Percentiles rank a stretch among this genome's conserved stretches.
Conservation (phyloP, 495 filamentous ascomycete genomes). For the Collariella sp. region DNA sequence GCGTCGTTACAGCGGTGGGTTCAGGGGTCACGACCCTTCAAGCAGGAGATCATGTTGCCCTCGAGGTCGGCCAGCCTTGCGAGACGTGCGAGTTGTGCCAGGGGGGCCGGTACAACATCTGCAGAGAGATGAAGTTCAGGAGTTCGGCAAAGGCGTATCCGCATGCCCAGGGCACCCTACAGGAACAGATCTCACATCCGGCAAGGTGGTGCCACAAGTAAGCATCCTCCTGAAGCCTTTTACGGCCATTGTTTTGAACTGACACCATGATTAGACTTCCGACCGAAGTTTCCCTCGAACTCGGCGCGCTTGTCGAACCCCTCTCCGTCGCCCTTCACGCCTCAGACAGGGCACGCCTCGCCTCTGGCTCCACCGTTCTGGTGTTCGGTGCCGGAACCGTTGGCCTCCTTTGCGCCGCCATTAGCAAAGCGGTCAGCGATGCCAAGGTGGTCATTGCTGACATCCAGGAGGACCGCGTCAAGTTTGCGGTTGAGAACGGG, state of each 20-base stretch:
- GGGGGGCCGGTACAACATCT: conserved; percentile 76
- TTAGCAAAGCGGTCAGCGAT: conserved; percentile 39
- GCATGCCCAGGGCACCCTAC: conserved; percentile 75
- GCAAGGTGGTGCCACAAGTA: conserved; percentile 57
- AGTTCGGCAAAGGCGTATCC: conserved; percentile 70
- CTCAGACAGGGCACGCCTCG: conserved; percentile 50
- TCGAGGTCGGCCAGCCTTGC: conserved; percentile 81
- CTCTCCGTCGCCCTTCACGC: conserved; percentile 75
- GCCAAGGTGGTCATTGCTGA: conserved; percentile 61
- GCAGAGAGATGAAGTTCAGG: conserved; percentile 66
- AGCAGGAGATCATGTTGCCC: conserved; percentile 64
- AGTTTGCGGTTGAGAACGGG: conserved; percentile 60
- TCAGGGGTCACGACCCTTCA: conserved; percentile 35
- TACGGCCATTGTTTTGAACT: not conserved
- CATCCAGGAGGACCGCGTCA: conserved; percentile 62
- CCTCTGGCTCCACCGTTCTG: conserved; percentile 48
- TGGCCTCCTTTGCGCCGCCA: conserved; percentile 64
- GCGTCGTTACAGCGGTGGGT: conserved; percentile 48
- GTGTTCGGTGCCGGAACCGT: conserved; percentile 79
- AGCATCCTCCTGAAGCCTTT: conserved; percentile 7
- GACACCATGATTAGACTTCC: conserved; percentile 44
- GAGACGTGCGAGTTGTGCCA: conserved; percentile 56
- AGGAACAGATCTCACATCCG: conserved; percentile 70
- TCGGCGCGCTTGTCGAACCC: conserved; percentile 72
- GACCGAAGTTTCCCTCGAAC: conserved; percentile 48